Base-by-base conservation (phyloP, 2,329 filamentous ascomycete genomes). In the Ophiostoma ips region DNA sequence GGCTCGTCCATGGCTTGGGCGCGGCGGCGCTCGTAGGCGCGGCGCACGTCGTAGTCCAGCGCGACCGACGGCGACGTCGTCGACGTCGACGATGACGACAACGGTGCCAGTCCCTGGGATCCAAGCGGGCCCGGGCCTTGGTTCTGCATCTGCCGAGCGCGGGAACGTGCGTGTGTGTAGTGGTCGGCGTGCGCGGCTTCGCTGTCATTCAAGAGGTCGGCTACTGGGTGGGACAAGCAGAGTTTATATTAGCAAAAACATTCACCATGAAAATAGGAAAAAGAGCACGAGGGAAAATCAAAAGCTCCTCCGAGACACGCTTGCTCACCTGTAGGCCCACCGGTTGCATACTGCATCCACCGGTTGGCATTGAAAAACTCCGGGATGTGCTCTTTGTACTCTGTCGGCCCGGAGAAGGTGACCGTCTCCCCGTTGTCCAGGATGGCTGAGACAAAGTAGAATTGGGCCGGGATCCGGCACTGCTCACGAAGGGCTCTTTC, bases 391-490 rank as follows among this genome's bases (percentile, higher is more conserved):
- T 64, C 57, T 52, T 68, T 63, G 51, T 66, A 61, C 37, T 63
- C 60, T 15, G 65, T 62, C 1, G 71, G 70, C 3, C 70, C 70
- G 3, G 68, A 65, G 50, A 72, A 74, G 3, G 67, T 72, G 51
- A 66, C 64, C 2, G 66, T 58, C 15, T 66, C 64, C 18, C 71
- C 71, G 52, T 73, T 71, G 28, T 75, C 71, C 34, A 67, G 63
- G 37, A 75, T 62, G 2, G 68, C 69, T 11, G 70, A 73, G 33
- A 79, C 64, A 55, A 79, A 77, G 58, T 72, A 79, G 53, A 65
- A 64, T 48, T 69, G 67, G 11, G 68, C 69, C 2, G 71, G 67
- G 43, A 79, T 73, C 35, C 68, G 67, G 55, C 74, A 77, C 37
- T 73, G 65, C 46, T 74, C 69, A 15, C 70, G 66, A 11, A 79